Evolutionary conservation across 345 rosid species (phyloP), one percentile per base, ranked within the genome.

Genomic region (Fremontodendron californicum): DNA sequence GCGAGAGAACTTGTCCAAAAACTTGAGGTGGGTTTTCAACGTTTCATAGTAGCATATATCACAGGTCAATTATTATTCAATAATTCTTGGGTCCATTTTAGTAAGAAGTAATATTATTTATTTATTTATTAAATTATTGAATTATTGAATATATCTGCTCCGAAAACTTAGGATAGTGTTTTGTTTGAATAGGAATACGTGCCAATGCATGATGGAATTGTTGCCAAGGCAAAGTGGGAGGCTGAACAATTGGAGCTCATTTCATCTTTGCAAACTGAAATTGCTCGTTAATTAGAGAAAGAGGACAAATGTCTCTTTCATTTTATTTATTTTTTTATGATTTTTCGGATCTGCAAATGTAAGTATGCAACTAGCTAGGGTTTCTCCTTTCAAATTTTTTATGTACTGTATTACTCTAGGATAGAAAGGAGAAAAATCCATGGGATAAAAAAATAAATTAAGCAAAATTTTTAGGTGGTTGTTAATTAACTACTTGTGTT

Each of bases 191-290:
- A 90, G 94, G 92, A 87, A 2, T 90, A 90, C 76, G 90, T 87
- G 83, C 94, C 92, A 39, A 18, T 79, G 78, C 89, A 87, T 78
- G 89, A 87, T 68, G 87, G 84, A 76, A 87, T 80, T 37, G 79
- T 78, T n/a, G 83, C 87, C 1, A 79, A 84, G 86, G 85, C 81
- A 1, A 86, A 72, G 74, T 90, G 94, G 94, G 91, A 90, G 70
- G 85, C 79, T 16, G 94, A 82, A n/a, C 93, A 86, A 79, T 81
- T 87, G 61, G 94, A 82, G 81, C 66, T 88, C 63, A 88, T 81
- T 43, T 72, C 92, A 73, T 58, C 79, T 71, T 74, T 92, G 84
- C 88, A 81, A 78, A 73, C 87, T 11, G 88, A 92, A 85, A 82
- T 91, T 64, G 86, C 86, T 77, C 92, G 88, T 79, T 90, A 82